A percentile compares a stretch with the other conserved stretches of the same genome.
These are phyloP conservation scores for Purpureocillium takamizusanense DNA, from an alignment of 2,329 filamentous ascomycete species.

Conservation along the genomic window DNA sequence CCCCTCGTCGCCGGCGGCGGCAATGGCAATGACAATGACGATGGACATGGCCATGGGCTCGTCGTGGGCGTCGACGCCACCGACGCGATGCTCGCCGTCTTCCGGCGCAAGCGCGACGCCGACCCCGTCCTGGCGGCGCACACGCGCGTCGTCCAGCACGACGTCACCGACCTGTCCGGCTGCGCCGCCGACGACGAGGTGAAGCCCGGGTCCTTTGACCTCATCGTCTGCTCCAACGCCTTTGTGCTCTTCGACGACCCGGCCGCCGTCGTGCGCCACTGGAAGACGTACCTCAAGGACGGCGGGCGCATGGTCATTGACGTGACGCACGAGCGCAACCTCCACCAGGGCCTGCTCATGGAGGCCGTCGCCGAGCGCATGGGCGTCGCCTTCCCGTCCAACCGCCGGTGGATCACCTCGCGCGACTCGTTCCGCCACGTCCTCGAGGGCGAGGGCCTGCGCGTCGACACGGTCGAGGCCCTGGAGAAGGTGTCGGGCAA, in stretches of 20 bases:
- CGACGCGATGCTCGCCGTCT: constrained; percentile 18
- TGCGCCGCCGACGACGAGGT: constrained; percentile 10
- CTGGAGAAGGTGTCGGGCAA: constrained; percentile 17
- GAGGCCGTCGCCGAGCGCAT: too few relatives aligned
- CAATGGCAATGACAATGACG: too few relatives aligned
- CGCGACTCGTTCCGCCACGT: constrained; percentile 16
- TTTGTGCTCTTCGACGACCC: constrained; percentile 22
- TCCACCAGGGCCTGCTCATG: too few relatives aligned
- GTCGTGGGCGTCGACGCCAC: constrained; percentile 23
- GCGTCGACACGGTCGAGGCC: constrained; percentile 14
- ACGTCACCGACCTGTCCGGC: constrained; percentile 15
- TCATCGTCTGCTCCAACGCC: constrained; percentile 22
- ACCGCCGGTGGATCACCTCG: constrained; percentile 19
- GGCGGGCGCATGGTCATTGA: too few relatives aligned
- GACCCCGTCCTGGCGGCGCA: too few relatives aligned
- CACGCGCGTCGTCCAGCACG: constrained; percentile 13
- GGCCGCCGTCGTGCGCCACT: constrained; percentile 14
- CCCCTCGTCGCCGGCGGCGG: constrained; percentile 8
- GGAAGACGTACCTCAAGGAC: constrained; percentile 17
- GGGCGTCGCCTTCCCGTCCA: constrained; percentile 10
- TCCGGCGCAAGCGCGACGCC: too few relatives aligned
- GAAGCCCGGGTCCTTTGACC: constrained; percentile 15
- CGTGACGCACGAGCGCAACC: too few relatives aligned
- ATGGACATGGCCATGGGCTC: too few relatives aligned
- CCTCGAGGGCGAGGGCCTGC: constrained; percentile 17